Base-by-base conservation (phyloP, 164 flowering plant genomes). In the Protea cynaroides region DNA sequence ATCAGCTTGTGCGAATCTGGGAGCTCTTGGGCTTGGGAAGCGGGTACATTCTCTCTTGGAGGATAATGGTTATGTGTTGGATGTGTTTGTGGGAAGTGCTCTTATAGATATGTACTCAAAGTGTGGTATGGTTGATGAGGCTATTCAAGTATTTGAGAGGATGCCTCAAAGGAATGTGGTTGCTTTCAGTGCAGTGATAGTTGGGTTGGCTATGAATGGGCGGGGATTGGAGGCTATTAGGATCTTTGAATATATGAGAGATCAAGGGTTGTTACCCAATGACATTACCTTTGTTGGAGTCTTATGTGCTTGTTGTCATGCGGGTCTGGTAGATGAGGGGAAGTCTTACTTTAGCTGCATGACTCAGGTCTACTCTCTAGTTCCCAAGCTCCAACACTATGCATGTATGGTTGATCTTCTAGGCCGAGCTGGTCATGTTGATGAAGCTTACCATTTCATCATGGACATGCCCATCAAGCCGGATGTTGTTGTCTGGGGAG, bases 381-480 rank as follows among this genome's bases (percentile, higher is more conserved):
- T 65, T 62, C 76, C 70, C 49, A 69, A 69, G 67, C 70, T 74
- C 17, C 70, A 66, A n/a, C 76, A 74, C 24, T 74, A 62, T 69
- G 67, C 73, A 23, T 69, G 76, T 66, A 66, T 74, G 56, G 73
- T 74, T 23, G 76, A 74, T 63, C 76, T 74, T 34, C 70, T 65
- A 37, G 76, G 73, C 40, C 66, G 73, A 7, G 70, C 72, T 57
- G 76, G 76, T 38, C 61, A 25, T 49, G 66, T 69, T 23, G 70
- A 59, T 38, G 64, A 58, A 55, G 76, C 71, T 22, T 62, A 46
- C 37, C 44, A 38, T 56, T 69, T 69, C 54, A 69, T 73, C 43
- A 61, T 11, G 29, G 37, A 62, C 9, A 73, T 73, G 72, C 70
- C 66, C 22, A 62, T 73, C 49, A 57, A 50, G 29, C 72, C 76